phyloP scores from a whole-genome alignment of 371 early-diverging fungal genomes.

The Rhizopus delemar region DNA sequence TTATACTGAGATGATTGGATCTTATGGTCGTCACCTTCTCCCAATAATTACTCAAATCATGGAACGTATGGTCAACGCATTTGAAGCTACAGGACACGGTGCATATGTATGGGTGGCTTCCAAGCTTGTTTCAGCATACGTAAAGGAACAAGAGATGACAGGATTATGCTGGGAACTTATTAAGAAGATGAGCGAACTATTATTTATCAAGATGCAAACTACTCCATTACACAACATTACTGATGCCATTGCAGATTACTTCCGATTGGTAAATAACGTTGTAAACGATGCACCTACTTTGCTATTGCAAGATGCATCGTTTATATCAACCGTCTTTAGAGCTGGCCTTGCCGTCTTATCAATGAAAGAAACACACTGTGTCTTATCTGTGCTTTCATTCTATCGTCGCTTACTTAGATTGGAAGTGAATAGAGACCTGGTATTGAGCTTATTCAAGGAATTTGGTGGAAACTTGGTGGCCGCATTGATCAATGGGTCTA shows the following conservation, averaged over 20 bases:
- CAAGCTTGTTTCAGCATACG: conserved; percentile 43
- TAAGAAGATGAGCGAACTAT: conserved; percentile 10
- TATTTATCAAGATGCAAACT: conserved; percentile 19
- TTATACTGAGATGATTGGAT: conserved; percentile 64
- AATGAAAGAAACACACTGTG: conserved; percentile 63
- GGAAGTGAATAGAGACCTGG: conserved; percentile 7
- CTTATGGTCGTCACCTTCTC: conserved; percentile 61
- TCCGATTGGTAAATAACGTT: conserved; percentile 55
- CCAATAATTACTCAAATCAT: conserved; percentile 57
- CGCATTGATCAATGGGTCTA: conserved; percentile 47
- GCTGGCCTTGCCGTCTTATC: conserved; percentile 65
- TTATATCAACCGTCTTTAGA: conserved; percentile 54
- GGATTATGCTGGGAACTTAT: conserved; percentile 19
- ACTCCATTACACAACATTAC: conserved; percentile 59
- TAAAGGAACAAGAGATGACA: conserved; percentile 23
- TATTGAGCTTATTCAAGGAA: conserved; percentile 35
- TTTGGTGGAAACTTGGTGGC: conserved; percentile 39
- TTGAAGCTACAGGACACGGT: conserved; percentile 62
- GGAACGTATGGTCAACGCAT: conserved; percentile 59
- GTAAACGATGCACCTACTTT: conserved; percentile 60
- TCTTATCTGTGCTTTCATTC: conserved; percentile 57
- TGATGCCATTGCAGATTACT: conserved; percentile 74
- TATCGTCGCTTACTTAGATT: conserved; percentile 38
- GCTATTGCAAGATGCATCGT: conserved; percentile 43
- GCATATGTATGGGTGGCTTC: conserved; percentile 80